These are phyloP conservation scores for Caryopteris hybrid DNA, from an alignment of 305 asterid genomes.

Conservation along the genomic window DNA sequence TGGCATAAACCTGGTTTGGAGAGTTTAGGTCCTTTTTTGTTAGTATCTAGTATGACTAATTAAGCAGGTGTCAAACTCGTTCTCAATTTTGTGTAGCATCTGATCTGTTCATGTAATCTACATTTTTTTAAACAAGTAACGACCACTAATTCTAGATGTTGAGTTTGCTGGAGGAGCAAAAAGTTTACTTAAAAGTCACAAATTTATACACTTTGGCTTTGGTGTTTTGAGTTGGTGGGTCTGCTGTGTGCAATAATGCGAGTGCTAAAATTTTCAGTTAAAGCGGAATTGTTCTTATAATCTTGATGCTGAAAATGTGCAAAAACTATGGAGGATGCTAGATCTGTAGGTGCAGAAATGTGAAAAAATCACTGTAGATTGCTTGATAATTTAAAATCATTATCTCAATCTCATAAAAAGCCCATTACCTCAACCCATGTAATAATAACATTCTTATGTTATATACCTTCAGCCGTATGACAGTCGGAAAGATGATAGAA, in stretches of 20 bases:
- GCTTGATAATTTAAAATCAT: not conserved
- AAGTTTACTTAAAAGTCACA: not conserved
- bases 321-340: not conserved
- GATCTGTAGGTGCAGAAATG: not conserved
- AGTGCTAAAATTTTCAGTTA: not conserved
- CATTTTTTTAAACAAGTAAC: too few species aligned
- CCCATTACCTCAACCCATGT: not conserved
- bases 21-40: not conserved
- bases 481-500: constrained; percentile 98
- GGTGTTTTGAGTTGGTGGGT: not conserved
- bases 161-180: not conserved
- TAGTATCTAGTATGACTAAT: not conserved
- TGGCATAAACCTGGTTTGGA: too few species aligned
- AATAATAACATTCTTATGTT: constrained; percentile 15
- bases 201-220: not conserved
- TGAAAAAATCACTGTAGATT: not conserved
- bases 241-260: not conserved
- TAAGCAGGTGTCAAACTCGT: not conserved
- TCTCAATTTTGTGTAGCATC: not conserved
- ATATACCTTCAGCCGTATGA: constrained; percentile 80
- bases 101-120: not conserved
- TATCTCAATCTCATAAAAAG: not conserved
- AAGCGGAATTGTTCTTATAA: not conserved
- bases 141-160: not conserved
- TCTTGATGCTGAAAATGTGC: not conserved